phyloP scores from a whole-genome alignment of 1,284 basidiomycete genomes.

The Apiotrichum veenhuisii region DNA sequence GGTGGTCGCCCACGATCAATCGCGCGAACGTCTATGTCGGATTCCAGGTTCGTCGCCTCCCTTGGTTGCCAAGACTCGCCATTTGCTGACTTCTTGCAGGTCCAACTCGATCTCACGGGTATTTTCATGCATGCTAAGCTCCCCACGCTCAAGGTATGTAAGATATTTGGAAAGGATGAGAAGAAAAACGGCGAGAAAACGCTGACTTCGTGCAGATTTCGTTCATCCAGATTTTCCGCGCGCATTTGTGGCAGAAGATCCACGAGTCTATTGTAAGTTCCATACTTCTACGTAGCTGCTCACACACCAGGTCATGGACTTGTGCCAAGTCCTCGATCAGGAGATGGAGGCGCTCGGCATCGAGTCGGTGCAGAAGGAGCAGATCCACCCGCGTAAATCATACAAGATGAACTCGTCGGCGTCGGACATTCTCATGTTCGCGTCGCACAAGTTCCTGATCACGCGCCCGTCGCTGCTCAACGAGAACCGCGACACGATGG shows the following conservation, averaged over 20 bases:
- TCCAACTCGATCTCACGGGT: slow-evolving; percentile 90
- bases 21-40: slow-evolving; percentile 88
- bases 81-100: slow-evolving; percentile 40
- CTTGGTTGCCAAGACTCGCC: background rate
- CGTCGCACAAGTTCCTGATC: slow-evolving; percentile 98
- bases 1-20: slow-evolving; percentile 80
- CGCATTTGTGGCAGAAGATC: slow-evolving; percentile 91
- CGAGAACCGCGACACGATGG: slow-evolving; percentile 92
- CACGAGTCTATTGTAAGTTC: slow-evolving; percentile 75
- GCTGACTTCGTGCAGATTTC: slow-evolving; percentile 74
- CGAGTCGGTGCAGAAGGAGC: slow-evolving; percentile 90
- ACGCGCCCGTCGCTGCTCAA: slow-evolving; percentile 92
- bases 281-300: background rate
- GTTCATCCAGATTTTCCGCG: slow-evolving; percentile 96
- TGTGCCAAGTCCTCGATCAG: slow-evolving; percentile 99
- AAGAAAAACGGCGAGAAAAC: background rate
- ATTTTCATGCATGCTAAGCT: slow-evolving; percentile 90
- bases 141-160: slow-evolving; percentile 43
- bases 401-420: slow-evolving; percentile 99
- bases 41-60: no score
- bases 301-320: slow-evolving; percentile 53
- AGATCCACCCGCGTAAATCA: slow-evolving; percentile 79
- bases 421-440: slow-evolving; percentile 95
- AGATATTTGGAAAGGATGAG: background rate
- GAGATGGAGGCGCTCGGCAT: slow-evolving; percentile 97